These are phyloP conservation scores for Rhododendron ferrugineum DNA, from an alignment of 148 eudicot genomes.

Conservation along the genomic window DNA sequence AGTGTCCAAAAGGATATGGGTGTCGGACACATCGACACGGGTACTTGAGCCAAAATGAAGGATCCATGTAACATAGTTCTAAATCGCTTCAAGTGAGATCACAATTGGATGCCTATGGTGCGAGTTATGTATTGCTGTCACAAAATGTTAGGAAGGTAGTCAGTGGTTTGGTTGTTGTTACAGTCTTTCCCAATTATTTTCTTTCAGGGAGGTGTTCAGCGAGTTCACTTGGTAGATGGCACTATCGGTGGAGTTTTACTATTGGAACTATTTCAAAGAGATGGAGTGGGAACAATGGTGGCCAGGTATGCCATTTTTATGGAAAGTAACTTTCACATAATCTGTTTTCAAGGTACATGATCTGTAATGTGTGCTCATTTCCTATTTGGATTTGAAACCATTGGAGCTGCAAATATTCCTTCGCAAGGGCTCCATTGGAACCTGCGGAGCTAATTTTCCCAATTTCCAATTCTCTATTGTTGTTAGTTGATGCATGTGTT, in stretches of 20 bases:
- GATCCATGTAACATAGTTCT: too few relatives aligned
- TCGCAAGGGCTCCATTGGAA: background rate
- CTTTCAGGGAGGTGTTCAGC: conserved; percentile 87
- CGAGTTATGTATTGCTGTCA: background rate
- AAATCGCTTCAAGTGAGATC: background rate
- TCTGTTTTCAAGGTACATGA: background rate
- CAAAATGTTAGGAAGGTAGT: background rate
- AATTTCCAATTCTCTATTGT: background rate
- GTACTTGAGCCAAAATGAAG: too few relatives aligned
- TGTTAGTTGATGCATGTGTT: background rate
- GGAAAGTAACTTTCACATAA: background rate
- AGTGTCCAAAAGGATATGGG: too few relatives aligned
- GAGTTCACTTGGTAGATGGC: conserved; percentile 92
- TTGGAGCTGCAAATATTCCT: background rate
- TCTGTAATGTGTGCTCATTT: background rate
- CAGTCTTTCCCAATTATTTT: background rate
- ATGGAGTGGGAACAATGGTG: conserved; percentile 96
- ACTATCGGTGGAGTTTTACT: conserved; percentile 75
- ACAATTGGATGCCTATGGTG: background rate
- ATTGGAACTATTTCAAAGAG: conserved; percentile 83
- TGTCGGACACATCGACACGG: too few relatives aligned
- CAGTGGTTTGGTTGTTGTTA: background rate
- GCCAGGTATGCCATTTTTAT: conserved; percentile 53
- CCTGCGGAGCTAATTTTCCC: background rate
- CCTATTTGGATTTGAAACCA: background rate